These are phyloP conservation scores for Brasenia schreberi DNA, from an alignment of 164 flowering plant species.

Conservation along the genomic window DNA sequence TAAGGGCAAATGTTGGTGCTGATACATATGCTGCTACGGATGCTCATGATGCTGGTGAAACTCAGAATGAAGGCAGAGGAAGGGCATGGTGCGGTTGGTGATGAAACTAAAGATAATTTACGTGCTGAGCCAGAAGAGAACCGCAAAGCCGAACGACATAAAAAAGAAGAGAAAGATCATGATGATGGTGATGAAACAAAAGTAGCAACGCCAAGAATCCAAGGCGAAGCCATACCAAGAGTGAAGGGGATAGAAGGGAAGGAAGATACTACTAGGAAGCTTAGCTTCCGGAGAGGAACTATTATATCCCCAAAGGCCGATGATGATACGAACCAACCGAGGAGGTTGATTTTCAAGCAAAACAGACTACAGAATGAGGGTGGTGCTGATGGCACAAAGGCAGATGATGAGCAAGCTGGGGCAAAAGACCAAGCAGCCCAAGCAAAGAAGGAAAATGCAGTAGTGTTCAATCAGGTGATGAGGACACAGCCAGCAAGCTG, in stretches of 20 bases:
- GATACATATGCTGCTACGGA: background rate
- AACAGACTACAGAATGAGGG: conserved; percentile 9
- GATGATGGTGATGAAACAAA: background rate
- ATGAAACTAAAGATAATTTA: conserved; percentile 2
- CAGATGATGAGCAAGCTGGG: too few species aligned
- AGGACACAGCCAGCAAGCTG: conserved; percentile 56
- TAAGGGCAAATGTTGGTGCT: background rate
- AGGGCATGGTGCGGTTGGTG: conserved; percentile 5
- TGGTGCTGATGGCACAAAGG: background rate
- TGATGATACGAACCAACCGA: conserved; percentile 16
- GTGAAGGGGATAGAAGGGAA: background rate
- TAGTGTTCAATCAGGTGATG: conserved; percentile 44
- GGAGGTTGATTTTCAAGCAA: conserved; percentile 26
- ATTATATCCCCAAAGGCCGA: conserved; percentile 20
- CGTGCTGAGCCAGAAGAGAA: background rate
- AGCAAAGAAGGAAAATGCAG: conserved; percentile 23
- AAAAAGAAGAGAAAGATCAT: background rate
- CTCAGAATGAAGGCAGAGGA: conserved; percentile 4
- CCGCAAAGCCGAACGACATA: background rate
- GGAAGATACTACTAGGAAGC: conserved; percentile 11
- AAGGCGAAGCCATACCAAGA: background rate
- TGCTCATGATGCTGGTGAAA: background rate
- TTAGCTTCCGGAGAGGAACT: conserved; percentile 43
- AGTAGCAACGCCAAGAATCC: too few species aligned
- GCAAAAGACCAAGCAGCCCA: background rate